Evolutionary conservation across 2,329 filamentous ascomycete species (phyloP), one percentile per base, ranked within the genome.

Genomic region (Trichophyton rubrum): DNA sequence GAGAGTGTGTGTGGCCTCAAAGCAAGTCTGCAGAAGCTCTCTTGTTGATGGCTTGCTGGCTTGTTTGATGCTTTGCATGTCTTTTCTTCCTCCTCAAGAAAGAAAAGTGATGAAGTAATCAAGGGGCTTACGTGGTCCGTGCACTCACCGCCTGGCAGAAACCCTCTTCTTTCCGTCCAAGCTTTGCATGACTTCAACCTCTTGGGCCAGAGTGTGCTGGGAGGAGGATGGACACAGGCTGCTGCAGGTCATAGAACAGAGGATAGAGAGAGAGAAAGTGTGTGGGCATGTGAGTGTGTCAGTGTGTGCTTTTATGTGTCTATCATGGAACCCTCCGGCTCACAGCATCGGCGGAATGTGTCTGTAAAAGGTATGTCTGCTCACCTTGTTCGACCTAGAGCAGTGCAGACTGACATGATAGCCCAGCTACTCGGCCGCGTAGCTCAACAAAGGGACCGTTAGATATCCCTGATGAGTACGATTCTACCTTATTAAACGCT

Each of bases 361-460:
- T 75, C 73, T 33, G 30, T 64, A 27, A 70, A 69, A 67, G 69
- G 74, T 76, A 17, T 30, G 43, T 22, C 35, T 22, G 13, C 43
- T 68, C 58, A 61, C 13, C 7, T 15, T 53, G 24, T 69, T 56
- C 68, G 64, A 59, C 20, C 35, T 55, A 41, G 45, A 60, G 56
- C 35, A 43, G 40, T 43, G 35, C 27, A 41, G 33, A 33, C 47
- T 61, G 60, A 61, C 61, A 62, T 53, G 59, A 45, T 53, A 47
- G 35, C 35, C 49, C 65, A 76, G 73, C 73, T 66, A 71, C 71
- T 47, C 70, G 73, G 57, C 74, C 73, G 63, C 73, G 74, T 66
- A 73, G 73, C 65, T 72, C 86, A 51, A 93, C 89, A 3, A 88
- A 85, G 72, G 89, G 89, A 0, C 90, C 90, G 3, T 77, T 95